Evolutionary conservation across 208 protist species (phyloP).

Genomic region (Leishmania major): DNA sequence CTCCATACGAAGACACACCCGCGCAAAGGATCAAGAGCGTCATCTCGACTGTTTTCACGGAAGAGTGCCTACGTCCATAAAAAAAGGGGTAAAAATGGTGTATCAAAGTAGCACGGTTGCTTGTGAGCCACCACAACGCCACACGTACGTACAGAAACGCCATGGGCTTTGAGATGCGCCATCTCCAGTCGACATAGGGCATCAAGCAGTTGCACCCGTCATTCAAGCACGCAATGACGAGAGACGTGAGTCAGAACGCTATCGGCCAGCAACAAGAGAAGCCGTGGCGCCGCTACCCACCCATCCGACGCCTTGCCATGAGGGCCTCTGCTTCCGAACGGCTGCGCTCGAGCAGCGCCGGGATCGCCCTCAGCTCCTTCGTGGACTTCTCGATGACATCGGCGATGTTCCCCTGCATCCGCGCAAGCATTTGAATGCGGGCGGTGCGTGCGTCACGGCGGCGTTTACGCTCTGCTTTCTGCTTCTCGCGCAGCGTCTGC

Average conservation of each 20-base stretch:
- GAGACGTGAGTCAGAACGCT: too few relatives aligned
- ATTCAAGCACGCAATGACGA: neutral
- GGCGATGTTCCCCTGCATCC: conserved; percentile 43
- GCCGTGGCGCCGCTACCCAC: neutral
- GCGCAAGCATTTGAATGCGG: conserved; percentile 39
- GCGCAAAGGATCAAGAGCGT: neutral
- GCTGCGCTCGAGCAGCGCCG: conserved; percentile 20
- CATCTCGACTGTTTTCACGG: neutral
- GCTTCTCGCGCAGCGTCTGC: conserved; percentile 34
- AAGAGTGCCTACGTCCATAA: neutral
- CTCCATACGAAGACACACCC: neutral
- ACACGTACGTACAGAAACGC: neutral
- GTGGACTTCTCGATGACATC: conserved; percentile 34
- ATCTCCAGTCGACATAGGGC: neutral
- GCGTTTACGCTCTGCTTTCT: conserved; percentile 45
- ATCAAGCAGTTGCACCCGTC: neutral
- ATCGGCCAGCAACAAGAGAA: neutral
- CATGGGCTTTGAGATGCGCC: neutral
- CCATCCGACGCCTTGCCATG: conserved; percentile 8
- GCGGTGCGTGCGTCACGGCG: conserved; percentile 36
- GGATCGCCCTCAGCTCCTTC: conserved; percentile 20
- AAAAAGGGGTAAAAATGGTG: neutral
- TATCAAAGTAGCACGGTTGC: neutral
- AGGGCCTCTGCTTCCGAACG: conserved; percentile 16
- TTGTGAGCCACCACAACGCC: neutral